Conservation (phyloP, 2,329 filamentous ascomycete genomes). For the Chrysoporthe deuterocubensis region DNA sequence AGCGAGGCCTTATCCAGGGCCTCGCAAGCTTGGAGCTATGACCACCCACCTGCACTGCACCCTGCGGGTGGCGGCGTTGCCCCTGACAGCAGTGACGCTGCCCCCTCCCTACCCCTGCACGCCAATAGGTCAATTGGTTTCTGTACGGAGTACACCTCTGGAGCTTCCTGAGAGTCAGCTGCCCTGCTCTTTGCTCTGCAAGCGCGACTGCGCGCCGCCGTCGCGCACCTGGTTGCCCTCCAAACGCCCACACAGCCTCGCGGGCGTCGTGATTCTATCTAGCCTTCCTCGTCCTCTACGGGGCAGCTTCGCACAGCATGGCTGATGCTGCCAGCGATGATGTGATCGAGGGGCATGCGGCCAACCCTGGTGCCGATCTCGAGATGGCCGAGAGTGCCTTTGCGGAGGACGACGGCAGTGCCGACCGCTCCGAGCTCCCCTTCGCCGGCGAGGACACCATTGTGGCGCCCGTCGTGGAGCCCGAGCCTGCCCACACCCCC, state of each 20-base stretch:
- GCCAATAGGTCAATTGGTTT: background rate
- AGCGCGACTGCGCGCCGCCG: background rate
- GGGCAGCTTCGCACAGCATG: constrained; percentile 31
- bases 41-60: background rate
- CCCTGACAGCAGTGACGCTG: background rate
- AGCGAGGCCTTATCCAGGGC: no score
- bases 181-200: background rate
- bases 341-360: constrained; percentile 38
- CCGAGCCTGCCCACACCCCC: constrained; percentile 40
- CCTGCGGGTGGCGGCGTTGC: background rate
- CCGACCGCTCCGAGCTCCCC: constrained; percentile 39
- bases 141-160: background rate
- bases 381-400: constrained; percentile 39
- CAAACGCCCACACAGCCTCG: background rate
- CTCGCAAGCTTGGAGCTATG: background rate
- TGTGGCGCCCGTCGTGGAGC: constrained; percentile 39
- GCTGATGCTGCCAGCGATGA: constrained; percentile 38
- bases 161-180: background rate
- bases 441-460: constrained; percentile 44
- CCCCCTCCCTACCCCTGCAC: background rate
- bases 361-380: constrained; percentile 40
- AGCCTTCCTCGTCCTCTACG: background rate
- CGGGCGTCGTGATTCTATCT: background rate
- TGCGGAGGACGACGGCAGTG: constrained; percentile 31
- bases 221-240: background rate